Evolutionary conservation across 1,139 yeast genomes (phyloP), one percentile per base, ranked within the genome.

Genomic region (Scheffersomyces parashehatae): DNA sequence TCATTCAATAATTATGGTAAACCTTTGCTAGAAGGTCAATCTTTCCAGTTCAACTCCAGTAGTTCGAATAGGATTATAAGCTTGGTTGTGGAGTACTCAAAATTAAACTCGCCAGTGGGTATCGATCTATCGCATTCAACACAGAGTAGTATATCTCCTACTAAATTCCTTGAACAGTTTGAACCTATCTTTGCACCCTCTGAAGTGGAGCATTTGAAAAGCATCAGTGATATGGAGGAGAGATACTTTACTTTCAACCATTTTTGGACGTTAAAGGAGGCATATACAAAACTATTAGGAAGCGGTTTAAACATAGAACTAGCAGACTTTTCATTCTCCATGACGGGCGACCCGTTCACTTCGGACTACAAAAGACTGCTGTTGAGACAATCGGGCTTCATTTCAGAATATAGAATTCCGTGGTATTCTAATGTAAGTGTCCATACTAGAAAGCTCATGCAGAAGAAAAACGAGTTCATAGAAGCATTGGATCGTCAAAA

Each of bases 251-350:
- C 48, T 3, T 81, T 76, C 56, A 79, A 83, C 29, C 81, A 79
- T 40, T 68, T 77, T 29, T 86, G 93, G 95, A 84, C 93, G 0
- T 58, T 85, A 43, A 86, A 86, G 55, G 95, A 86, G 56, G 79
- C 87, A 29, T 84, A 80, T 51, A 75, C 85, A 3, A 86, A 85
- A 53, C 73, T 72, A 24, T 51, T 76, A 5, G 93, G 93, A 0
- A 62, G 73, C 14, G 93, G 95, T 0, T 63, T 85, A 26, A 78
- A 82, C 48, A 65, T 75, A 13, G 82, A 82, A 36, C 62, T 84
- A 44, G 59, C 67, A 9, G 41, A 47, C 12, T 48, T 59, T 33
- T 36, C 35, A 36, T 56, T 57, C 31, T 28, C 35, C 2, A 34
- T 46, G 13, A 42, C 41, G 7, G 35, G 39, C 7, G 10, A 20